Evolutionary conservation across 2,329 filamentous ascomycete genomes (phyloP).

Genomic region (Fusarium concolor): DNA sequence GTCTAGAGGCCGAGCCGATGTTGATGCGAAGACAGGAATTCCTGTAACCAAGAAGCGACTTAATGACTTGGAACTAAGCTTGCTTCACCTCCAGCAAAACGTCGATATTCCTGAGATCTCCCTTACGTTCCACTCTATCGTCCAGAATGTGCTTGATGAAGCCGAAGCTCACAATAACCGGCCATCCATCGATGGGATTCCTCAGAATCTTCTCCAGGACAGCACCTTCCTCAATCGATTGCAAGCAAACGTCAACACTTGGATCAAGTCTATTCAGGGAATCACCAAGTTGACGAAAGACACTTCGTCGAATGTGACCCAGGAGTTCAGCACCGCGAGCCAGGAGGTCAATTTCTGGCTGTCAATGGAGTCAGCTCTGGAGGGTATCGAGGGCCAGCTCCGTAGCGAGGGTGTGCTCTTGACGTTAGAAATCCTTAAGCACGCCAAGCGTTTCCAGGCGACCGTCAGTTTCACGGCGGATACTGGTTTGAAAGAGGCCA

Average conservation of each 20-base stretch:
- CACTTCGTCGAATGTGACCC: constrained; percentile 69
- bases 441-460: constrained; percentile 97
- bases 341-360: constrained; percentile 99
- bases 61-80: constrained; percentile 89
- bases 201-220: constrained; percentile 80
- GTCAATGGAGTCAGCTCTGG: constrained; percentile 93
- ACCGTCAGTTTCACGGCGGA: constrained; percentile 97
- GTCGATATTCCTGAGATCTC: constrained; percentile 96
- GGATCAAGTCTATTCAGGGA: constrained; percentile 98
- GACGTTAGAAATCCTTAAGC: constrained; percentile 93
- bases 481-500: constrained; percentile 94
- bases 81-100: constrained; percentile 95
- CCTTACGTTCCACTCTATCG: constrained; percentile 86
- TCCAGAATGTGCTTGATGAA: constrained; percentile 86
- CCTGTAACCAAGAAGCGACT: constrained; percentile 98
- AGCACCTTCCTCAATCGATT: constrained; percentile 93
- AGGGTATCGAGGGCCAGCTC: constrained; percentile 90
- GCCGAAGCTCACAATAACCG: constrained; percentile 74
- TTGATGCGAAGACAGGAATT: constrained; percentile 92
- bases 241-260: constrained; percentile 92
- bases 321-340: constrained; percentile 76
- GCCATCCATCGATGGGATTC: constrained; percentile 82
- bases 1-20: constrained; percentile 79
- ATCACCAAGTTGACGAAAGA: constrained; percentile 96
- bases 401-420: constrained; percentile 88